Base-by-base conservation (phyloP, 768 basidiomycete species). In the Mycena polygramma region DNA sequence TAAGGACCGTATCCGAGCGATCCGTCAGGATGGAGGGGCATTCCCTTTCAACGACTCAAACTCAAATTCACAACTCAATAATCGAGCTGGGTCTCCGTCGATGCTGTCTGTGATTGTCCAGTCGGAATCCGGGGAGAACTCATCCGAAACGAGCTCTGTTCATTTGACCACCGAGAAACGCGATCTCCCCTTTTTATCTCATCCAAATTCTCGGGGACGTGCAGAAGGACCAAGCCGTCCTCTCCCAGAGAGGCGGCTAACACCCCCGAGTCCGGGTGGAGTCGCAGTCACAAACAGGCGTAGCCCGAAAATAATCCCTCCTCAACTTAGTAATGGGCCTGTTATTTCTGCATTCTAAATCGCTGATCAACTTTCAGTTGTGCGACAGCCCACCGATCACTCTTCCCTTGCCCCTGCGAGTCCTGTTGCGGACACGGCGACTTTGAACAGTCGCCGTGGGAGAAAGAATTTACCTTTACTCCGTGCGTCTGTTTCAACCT, bases 1-100 rank as follows among this genome's bases (percentile, higher is more conserved):
- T 45, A 63, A 75, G 37, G 72, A 73, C 46, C 63, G 68, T 45
- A 69, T 73, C n/a, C 68, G 72, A 1, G 68, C 68, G 13, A 69
- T 73, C 24, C 68, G 64, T 26, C 60, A 73, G 13, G 65, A 69
- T 57, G 65, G 68, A 37, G 24, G 51, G 63, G 17, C 39, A 59
- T 49, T 63, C 41, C 59, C 64, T 30, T 15, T 36, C 45, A 60
- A 70, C 11, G 66, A 69, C 24, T 70, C 72, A 11, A 73, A 73
- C 30, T 73, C 71, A 9, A 69, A 68, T 49, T 69, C 71, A 22
- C 63, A 66, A 37, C 46, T 69, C 2, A 46, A 63, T 36, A 52
- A 52, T 48, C 63, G 26, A 37, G 59, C 37, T 14, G 60, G 49
- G 13, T 73, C 39, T 7, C 39, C 39, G 39, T 39, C 71, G 19